Conservation (phyloP, 106 monocot species). For the Acanthochlamys bracteata region DNA sequence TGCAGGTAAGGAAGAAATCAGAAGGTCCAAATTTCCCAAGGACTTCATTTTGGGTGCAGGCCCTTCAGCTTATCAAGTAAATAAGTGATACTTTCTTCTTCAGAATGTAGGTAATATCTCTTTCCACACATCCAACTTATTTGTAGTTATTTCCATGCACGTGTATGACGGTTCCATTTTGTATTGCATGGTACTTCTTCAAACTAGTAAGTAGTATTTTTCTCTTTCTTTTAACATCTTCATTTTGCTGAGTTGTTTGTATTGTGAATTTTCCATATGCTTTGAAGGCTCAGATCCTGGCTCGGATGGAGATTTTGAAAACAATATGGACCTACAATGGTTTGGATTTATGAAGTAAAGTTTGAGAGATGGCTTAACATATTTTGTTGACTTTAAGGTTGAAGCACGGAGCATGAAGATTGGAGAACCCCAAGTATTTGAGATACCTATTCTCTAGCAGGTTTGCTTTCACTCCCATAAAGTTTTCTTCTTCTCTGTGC, state of each 20-base stretch:
- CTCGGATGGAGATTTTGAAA: too few relatives aligned
- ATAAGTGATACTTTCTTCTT: neutral
- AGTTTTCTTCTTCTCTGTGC: neutral
- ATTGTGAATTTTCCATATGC: too few relatives aligned
- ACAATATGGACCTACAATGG: neutral
- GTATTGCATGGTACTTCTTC: too few relatives aligned
- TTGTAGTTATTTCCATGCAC: too few relatives aligned
- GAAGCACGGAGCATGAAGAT: constrained; percentile 50
- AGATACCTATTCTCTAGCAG: constrained; percentile 36
- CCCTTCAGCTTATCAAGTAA: constrained; percentile 11
- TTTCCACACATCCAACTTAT: too few relatives aligned
- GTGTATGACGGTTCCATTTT: too few relatives aligned
- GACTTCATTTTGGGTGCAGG: constrained; percentile 8
- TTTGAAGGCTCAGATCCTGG: too few relatives aligned
- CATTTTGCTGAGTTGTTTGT: too few relatives aligned
- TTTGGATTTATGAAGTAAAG: neutral
- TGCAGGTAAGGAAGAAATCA: neutral
- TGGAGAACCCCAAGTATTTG: constrained; percentile 46
- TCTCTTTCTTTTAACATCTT: too few relatives aligned
- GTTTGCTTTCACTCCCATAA: constrained; percentile 4
- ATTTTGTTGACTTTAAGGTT: constrained; percentile 11
- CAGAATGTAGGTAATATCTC: neutral
- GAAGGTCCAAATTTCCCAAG: constrained; percentile 2
- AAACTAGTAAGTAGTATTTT: too few relatives aligned
- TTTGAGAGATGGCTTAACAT: neutral